Conservation (phyloP, 768 basidiomycete species). For the Tricholomella constricta region DNA sequence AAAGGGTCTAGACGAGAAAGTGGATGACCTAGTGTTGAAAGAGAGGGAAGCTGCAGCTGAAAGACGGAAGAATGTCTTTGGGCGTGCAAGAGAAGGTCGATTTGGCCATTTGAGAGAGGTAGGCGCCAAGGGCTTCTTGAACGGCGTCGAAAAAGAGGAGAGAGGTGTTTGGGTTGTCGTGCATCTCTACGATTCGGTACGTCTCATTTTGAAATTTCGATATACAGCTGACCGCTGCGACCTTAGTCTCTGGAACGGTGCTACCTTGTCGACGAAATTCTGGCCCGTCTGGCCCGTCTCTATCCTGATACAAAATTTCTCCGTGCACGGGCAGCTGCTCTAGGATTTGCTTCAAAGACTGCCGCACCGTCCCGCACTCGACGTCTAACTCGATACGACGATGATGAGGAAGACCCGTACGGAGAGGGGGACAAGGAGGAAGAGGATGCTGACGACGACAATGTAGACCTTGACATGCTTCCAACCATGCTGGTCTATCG, state of each 20-base stretch:
- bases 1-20: constrained; percentile 48
- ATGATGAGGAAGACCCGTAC: constrained; percentile 25
- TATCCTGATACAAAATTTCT: constrained; percentile 79
- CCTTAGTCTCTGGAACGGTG: constrained; percentile 75
- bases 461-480: constrained; percentile 77
- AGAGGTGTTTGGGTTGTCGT: constrained; percentile 78
- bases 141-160: constrained; percentile 74
- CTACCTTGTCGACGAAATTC: constrained; percentile 64
- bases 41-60: constrained; percentile 39
- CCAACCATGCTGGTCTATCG: constrained; percentile 81
- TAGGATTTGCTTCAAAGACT: constrained; percentile 62
- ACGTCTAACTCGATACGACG: constrained; percentile 21
- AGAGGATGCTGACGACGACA: constrained; percentile 53
- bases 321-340: constrained; percentile 71
- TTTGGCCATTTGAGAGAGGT: constrained; percentile 86
- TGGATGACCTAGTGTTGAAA: constrained; percentile 45
- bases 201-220: constrained; percentile 26
- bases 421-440: constrained; percentile 44
- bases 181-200: constrained; percentile 80
- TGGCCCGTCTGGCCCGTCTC: constrained; percentile 67
- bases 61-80: constrained; percentile 45
- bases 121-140: constrained; percentile 68
- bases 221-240: background rate
- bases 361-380: constrained; percentile 19
- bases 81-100: constrained; percentile 49